Evolutionary conservation across 176 grass and related monocot genomes (phyloP).

Genomic region (Miscanthus lutarioriparius): DNA sequence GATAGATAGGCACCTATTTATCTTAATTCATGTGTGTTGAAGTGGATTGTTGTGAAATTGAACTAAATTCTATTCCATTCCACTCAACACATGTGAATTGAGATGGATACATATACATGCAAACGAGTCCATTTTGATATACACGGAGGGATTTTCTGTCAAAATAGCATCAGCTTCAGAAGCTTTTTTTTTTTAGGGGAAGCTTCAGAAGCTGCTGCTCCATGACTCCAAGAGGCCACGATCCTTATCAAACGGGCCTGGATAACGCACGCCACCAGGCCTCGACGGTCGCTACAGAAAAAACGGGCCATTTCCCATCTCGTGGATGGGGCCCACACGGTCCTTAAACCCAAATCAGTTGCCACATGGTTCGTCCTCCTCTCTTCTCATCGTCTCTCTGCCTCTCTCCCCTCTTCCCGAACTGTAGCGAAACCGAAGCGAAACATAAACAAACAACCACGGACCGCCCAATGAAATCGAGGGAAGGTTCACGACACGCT

Average conservation of each 20-base stretch:
- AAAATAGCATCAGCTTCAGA: no score
- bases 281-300: not conserved
- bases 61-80: no score
- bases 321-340: not conserved
- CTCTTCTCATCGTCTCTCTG: not conserved
- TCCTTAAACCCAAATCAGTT: not conserved
- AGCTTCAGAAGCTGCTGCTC: not conserved
- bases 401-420: not conserved
- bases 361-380: not conserved
- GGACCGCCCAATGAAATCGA: constrained; percentile 33
- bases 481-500: not conserved
- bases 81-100: no score
- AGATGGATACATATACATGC: no score
- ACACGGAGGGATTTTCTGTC: no score
- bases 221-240: no score
- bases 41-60: no score
- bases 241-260: not conserved
- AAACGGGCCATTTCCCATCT: not conserved
- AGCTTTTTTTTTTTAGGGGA: no score
- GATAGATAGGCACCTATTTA: no score
- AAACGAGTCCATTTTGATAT: no score
- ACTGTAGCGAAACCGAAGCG: not conserved
- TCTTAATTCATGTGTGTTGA: no score
- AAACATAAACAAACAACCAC: not conserved
- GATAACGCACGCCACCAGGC: not conserved